These are phyloP conservation scores for Fusarium cicatricum DNA, from an alignment of 2,329 filamentous ascomycete species.

Conservation along the genomic window DNA sequence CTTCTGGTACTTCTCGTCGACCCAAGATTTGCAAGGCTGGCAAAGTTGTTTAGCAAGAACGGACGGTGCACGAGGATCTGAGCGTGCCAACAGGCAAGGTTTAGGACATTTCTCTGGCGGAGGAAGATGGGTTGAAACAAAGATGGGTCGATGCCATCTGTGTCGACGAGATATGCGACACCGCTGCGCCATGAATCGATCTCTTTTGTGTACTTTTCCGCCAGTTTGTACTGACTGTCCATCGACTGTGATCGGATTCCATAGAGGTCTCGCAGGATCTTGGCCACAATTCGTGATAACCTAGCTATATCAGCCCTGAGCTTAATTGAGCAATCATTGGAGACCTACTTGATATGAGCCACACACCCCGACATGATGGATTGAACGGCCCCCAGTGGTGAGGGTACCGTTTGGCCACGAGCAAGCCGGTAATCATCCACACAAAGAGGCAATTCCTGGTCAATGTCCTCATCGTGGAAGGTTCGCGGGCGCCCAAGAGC, in stretches of 20 bases:
- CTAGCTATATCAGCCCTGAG: conserved; percentile 7
- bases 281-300: conserved; percentile 45
- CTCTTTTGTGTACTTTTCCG: conserved; percentile 42
- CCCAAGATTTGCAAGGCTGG: conserved; percentile 18
- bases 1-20: conserved; percentile 18
- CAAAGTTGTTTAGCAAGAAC: conserved; percentile 48
- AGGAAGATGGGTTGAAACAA: conserved; percentile 49
- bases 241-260: conserved; percentile 44
- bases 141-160: conserved; percentile 45
- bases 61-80: conserved; percentile 51
- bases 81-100: conserved; percentile 53
- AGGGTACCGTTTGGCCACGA: neutral
- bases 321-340: no score
- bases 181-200: conserved; percentile 46
- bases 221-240: conserved; percentile 35
- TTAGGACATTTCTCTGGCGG: conserved; percentile 52
- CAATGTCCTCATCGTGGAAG: conserved; percentile 71
- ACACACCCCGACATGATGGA: conserved; percentile 44
- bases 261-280: conserved; percentile 47
- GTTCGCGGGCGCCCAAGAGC: conserved; percentile 68
- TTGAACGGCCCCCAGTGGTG: neutral
- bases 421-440: conserved; percentile 61
- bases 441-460: conserved; percentile 63
- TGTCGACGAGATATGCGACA: conserved; percentile 49
- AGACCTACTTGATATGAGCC: conserved; percentile 45